A percentile compares a stretch with the other conserved stretches of the same genome.
These are phyloP conservation scores for Cadophora sp. DNA, from an alignment of 2,329 filamentous ascomycete genomes.

Conservation along the genomic window DNA sequence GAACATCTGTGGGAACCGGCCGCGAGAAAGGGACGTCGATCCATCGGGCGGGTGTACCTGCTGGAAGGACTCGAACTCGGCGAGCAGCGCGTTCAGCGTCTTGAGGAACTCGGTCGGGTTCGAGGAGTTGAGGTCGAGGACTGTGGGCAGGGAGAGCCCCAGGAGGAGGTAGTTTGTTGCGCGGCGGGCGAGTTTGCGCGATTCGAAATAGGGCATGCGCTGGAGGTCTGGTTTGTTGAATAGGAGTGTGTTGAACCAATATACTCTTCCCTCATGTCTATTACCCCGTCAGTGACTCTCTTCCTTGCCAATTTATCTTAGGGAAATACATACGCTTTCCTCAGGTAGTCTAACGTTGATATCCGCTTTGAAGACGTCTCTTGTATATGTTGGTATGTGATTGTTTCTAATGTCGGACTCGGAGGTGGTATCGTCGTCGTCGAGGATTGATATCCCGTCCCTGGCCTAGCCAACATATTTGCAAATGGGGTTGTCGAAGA, in stretches of 20 bases:
- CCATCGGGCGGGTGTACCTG: constrained; percentile 83
- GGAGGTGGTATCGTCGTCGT: constrained; percentile 35
- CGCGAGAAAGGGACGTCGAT: constrained; percentile 72
- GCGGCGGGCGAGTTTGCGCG: constrained; percentile 83
- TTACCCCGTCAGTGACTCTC: constrained; percentile 19
- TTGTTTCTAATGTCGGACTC: constrained; percentile 46
- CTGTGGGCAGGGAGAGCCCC: constrained; percentile 86
- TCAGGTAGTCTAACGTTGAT: constrained; percentile 89
- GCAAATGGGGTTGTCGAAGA: constrained; percentile 40
- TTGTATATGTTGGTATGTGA: constrained; percentile 69
- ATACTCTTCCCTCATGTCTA: constrained; percentile 91
- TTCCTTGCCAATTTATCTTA: background rate
- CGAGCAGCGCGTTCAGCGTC: constrained; percentile 81
- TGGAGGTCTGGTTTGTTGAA: constrained; percentile 83
- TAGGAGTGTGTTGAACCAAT: constrained; percentile 98
- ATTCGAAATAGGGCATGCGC: constrained; percentile 85
- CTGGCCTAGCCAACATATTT: constrained; percentile 44
- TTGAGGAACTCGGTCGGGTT: constrained; percentile 86
- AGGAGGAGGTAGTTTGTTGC: constrained; percentile 94
- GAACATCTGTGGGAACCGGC: constrained; percentile 84
- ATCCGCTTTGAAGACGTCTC: constrained; percentile 92
- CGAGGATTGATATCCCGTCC: constrained; percentile 38
- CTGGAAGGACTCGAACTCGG: constrained; percentile 95
- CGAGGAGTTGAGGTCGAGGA: constrained; percentile 85
- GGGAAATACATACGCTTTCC: constrained; percentile 75